These are phyloP conservation scores for Dictyostelium capitatum DNA, from an alignment of 78 protist genomes.

Conservation along the genomic window DNA sequence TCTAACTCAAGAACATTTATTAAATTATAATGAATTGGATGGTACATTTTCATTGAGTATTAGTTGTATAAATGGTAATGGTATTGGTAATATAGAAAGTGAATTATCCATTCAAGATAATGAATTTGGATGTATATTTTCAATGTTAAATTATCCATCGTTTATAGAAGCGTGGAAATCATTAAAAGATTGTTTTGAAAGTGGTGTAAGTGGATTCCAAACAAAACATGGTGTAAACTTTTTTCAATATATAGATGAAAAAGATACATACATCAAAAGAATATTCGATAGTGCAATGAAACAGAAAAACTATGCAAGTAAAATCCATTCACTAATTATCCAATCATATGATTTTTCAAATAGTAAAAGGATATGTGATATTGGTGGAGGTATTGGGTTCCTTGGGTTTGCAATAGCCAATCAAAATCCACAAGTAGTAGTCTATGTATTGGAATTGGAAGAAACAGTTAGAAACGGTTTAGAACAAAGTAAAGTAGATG, in stretches of 20 bases:
- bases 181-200: slow-evolving; percentile 27
- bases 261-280: slow-evolving; percentile 34
- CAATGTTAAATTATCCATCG: slow-evolving; percentile 52
- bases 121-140: slow-evolving; percentile 16
- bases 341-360: slow-evolving; percentile 14
- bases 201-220: slow-evolving; percentile 29
- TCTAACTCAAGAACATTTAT: slow-evolving; percentile 34
- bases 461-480: slow-evolving; percentile 56
- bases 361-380: slow-evolving; percentile 16
- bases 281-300: slow-evolving; percentile 63
- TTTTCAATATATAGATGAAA: slow-evolving; percentile 64
- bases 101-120: background rate
- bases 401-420: slow-evolving; percentile 25
- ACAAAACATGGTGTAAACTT: slow-evolving; percentile 21
- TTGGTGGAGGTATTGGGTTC: slow-evolving; percentile 68
- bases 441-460: slow-evolving; percentile 34
- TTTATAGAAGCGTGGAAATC: slow-evolving; percentile 56
- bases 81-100: background rate
- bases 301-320: slow-evolving; percentile 18
- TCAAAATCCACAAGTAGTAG: background rate
- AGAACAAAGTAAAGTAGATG: slow-evolving; percentile 32
- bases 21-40: slow-evolving; percentile 5
- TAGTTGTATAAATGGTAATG: background rate
- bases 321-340: background rate
- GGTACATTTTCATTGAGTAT: slow-evolving; percentile 7